A percentile compares a stretch with the other conserved stretches of the same genome.
These are phyloP conservation scores for Diaporthe citriasiana DNA, from an alignment of 2,329 filamentous ascomycete species.

Conservation along the genomic window DNA sequence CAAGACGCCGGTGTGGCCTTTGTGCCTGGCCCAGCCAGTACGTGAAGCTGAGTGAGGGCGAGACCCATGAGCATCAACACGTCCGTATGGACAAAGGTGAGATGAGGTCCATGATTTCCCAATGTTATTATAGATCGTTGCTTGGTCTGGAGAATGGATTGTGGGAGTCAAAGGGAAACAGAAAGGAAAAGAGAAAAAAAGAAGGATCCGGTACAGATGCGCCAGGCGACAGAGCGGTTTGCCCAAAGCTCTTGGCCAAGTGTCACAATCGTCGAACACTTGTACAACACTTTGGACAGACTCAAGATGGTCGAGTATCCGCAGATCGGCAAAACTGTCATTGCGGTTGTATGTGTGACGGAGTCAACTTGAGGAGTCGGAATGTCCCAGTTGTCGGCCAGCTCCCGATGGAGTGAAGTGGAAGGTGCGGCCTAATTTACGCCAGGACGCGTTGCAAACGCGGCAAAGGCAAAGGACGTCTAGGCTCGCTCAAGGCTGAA, in stretches of 20 bases:
- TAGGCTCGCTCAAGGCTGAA: constrained; percentile 16
- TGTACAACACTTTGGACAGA: neutral
- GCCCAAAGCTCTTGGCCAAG: neutral
- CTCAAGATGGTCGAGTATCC: neutral
- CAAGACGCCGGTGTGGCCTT: neutral
- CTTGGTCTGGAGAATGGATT: neutral
- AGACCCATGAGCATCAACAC: neutral
- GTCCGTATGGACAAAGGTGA: neutral
- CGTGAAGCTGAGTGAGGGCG: neutral
- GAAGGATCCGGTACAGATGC: neutral
- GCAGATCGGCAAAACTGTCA: too few species aligned
- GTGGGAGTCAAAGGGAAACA: neutral
- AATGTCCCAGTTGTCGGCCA: neutral
- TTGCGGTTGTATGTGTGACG: neutral
- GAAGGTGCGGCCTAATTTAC: neutral
- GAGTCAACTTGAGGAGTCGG: neutral
- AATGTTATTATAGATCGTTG: neutral
- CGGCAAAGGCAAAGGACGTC: neutral
- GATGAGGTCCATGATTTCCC: too few species aligned
- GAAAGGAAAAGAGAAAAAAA: neutral
- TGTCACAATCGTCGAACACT: neutral
- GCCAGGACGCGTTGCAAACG: constrained; percentile 12
- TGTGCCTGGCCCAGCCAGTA: neutral
- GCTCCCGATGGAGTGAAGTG: neutral
- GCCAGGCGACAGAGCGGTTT: neutral